Evolutionary conservation across 345 rosid genomes (phyloP), one percentile per base, ranked within the genome.

Genomic region (Jatropha curcas): DNA sequence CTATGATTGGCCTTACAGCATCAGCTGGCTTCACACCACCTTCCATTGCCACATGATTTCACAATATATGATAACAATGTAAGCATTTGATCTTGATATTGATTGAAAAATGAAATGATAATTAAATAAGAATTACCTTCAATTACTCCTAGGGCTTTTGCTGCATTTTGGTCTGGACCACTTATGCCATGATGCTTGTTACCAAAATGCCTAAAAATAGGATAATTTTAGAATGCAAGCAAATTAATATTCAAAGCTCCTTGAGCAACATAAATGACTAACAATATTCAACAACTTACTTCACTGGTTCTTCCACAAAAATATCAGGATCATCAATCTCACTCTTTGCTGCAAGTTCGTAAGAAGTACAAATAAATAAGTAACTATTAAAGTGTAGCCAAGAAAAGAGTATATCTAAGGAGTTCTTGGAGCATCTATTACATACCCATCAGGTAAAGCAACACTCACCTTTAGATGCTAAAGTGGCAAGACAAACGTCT

Each of bases 401-500:
- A 7, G n/a, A 4, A 22, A 17, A 39, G 27, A 34, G 22, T 19
- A 30, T 45, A 34, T 12, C 24, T 16, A 8, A 65, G 24, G n/a
- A 20, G 24, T 48, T 13, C n/a, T 5, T 24, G 19, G 31, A 59
- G 61, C 27, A 46, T 51, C 50, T 17, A 60, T n/a, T 0, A 2
- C 1, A 46, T 13, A 2, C 52, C 19, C 28, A 55, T 30, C 53
- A 51, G 46, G 70, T 7, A 58, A 48, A 7, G 51, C 25, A 22
- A 39, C 31, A 48, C 61, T 50, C 68, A 78, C 81, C 81, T 61
- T 58, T 71, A 64, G 84, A 81, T 64, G 93, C 93, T 87, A 90
- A 77, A 74, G 88, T 82, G 72, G 96, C 96, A 68, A 94, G 96
- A 83, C 96, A 89, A 67, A 85, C 84, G 60, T 89, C 93, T 3